A percentile compares a stretch with the other conserved stretches of the same genome.
These are phyloP conservation scores for Amborella trichopoda DNA, from an alignment of 164 flowering plant species.

Conservation along the genomic window DNA sequence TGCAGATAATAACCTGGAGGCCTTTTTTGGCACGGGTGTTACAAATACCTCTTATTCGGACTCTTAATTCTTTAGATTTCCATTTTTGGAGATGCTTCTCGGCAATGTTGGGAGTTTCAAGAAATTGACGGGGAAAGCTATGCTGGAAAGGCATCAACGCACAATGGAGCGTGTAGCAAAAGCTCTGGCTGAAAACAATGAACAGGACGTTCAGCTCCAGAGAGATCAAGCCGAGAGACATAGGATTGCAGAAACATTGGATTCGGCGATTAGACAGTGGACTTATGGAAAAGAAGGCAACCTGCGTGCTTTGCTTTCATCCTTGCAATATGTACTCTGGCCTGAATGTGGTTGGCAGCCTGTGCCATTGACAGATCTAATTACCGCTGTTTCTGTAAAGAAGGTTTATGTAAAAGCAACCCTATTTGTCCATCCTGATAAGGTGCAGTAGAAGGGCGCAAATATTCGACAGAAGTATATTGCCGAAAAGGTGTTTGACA, in stretches of 20 bases:
- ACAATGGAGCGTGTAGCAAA: conserved; percentile 60
- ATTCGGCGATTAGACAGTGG: conserved; percentile 78
- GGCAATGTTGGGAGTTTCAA: conserved; percentile 45
- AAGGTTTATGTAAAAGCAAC: conserved; percentile 79
- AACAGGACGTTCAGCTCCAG: conserved; percentile 61
- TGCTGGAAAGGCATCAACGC: conserved; percentile 45
- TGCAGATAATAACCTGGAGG: conserved; percentile 67
- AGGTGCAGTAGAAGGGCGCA: conserved; percentile 95
- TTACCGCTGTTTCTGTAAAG: conserved; percentile 63
- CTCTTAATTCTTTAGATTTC: not conserved
- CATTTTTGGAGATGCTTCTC: conserved; percentile 16
- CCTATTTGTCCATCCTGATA: conserved; percentile 82
- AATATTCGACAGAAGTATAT: conserved; percentile 63
- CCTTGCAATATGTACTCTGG: conserved; percentile 83
- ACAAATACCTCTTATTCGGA: too few species aligned
- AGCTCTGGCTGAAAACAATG: conserved; percentile 82
- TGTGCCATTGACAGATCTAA: conserved; percentile 76
- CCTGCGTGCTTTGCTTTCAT: conserved; percentile 77
- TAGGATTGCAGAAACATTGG: conserved; percentile 63
- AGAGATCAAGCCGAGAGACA: conserved; percentile 79
- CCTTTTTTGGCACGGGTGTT: conserved; percentile 61
- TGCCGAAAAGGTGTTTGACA: conserved; percentile 89
- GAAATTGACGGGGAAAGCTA: conserved; percentile 74
- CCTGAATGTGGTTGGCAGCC: conserved; percentile 86
- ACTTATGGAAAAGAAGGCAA: conserved; percentile 91